Evolutionary conservation across 164 flowering plant species (phyloP).

Genomic region (Malania oleifera): DNA sequence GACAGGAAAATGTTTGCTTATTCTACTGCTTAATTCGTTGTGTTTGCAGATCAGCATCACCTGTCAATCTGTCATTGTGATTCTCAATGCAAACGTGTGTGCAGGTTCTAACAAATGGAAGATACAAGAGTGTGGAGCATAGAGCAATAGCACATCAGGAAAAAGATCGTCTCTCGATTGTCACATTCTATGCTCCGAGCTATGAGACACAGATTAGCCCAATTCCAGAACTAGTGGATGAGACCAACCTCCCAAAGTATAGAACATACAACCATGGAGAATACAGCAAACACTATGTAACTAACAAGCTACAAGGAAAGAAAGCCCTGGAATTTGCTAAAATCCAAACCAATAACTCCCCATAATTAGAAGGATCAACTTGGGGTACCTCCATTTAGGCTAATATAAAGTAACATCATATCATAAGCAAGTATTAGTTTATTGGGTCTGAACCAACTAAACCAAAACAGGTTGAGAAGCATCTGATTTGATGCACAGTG

Average conservation of each 20-base stretch:
- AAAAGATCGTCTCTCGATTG: slow-evolving; percentile 75
- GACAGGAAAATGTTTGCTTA: background rate
- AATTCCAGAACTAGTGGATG: slow-evolving; percentile 47
- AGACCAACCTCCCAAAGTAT: slow-evolving; percentile 56
- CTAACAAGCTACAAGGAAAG: slow-evolving; percentile 84
- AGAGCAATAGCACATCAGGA: slow-evolving; percentile 76
- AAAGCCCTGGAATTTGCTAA: slow-evolving; percentile 80
- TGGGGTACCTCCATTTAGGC: background rate
- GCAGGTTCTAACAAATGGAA: slow-evolving; percentile 90
- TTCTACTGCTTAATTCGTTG: background rate
- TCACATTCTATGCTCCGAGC: slow-evolving; percentile 88
- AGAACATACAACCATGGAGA: slow-evolving; percentile 88
- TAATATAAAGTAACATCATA: too few species aligned
- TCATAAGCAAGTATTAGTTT: background rate
- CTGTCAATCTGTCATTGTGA: background rate
- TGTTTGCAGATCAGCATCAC: background rate
- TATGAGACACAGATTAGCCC: slow-evolving; percentile 80
- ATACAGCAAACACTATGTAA: slow-evolving; percentile 70
- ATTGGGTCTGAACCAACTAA: slow-evolving; percentile 9
- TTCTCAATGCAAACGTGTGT: background rate
- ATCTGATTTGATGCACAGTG: slow-evolving; percentile 4
- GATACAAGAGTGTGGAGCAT: slow-evolving; percentile 89
- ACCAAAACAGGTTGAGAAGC: slow-evolving; percentile 4
- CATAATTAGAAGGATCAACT: slow-evolving; percentile 10
- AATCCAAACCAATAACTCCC: slow-evolving; percentile 24